Evolutionary conservation across 208 protist species (phyloP).

Genomic region (Acanthamoeba lenticulata): DNA sequence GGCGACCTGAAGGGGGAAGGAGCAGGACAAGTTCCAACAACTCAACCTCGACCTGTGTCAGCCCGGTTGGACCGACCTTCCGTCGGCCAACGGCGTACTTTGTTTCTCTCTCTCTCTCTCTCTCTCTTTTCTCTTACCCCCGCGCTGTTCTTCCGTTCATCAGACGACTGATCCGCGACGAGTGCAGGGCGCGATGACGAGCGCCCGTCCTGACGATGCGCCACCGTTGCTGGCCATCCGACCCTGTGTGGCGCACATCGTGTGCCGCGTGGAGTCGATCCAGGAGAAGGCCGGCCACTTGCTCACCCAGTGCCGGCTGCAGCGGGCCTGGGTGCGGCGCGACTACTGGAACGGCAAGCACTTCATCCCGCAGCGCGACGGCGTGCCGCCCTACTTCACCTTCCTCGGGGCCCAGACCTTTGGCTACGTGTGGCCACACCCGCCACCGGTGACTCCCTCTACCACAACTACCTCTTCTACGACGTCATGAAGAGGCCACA

Average conservation of each 20-base stretch:
- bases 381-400: constrained; percentile 65
- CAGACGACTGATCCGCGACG: background rate
- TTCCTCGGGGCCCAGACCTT: constrained; percentile 56
- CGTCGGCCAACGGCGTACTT: background rate
- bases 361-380: constrained; percentile 35
- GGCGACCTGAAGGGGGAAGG: background rate
- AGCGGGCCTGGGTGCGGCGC: constrained; percentile 3
- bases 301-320: background rate
- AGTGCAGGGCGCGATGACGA: no score
- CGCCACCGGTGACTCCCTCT: background rate
- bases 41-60: constrained; percentile 31
- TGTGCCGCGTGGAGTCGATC: background rate
- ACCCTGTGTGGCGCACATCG: constrained; percentile 38
- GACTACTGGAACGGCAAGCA: constrained; percentile 64
- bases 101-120: background rate
- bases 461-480: background rate
- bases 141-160: background rate
- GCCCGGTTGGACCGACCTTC: constrained; percentile 49
- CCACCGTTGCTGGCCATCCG: background rate
- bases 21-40: constrained; percentile 61
- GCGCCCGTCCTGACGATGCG: no score
- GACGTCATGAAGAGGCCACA: no score
- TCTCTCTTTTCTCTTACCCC: background rate
- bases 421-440: constrained; percentile 14
- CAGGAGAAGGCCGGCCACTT: constrained; percentile 53